A percentile compares a stretch with the other conserved stretches of the same genome.
Conservation (phyloP, 2,329 filamentous ascomycete species). For the Botrytis byssoidea region DNA sequence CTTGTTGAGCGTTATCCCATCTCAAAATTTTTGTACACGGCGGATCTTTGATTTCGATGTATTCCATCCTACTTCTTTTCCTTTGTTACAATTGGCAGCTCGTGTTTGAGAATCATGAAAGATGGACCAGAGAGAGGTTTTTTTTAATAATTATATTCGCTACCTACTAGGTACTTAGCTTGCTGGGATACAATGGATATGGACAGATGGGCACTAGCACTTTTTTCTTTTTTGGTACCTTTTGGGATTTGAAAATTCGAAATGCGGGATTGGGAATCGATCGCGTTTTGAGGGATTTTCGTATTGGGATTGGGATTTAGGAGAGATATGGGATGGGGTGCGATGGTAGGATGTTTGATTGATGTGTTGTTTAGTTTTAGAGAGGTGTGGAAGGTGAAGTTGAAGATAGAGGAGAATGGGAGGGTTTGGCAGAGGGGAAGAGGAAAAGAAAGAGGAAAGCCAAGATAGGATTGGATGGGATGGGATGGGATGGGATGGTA, state of each 20-base stretch:
- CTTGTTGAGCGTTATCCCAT: not conserved
- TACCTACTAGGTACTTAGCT: slow-evolving; percentile 6
- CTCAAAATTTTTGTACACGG: not conserved
- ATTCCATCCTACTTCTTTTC: not conserved
- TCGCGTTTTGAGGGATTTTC: not conserved
- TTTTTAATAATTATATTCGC: slow-evolving; percentile 21
- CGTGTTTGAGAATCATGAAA: not conserved
- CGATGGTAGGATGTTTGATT: not conserved
- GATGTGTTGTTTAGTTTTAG: not conserved
- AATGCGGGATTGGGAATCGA: not conserved
- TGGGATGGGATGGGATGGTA: not conserved
- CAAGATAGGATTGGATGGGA: not conserved
- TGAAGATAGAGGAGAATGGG: not conserved
- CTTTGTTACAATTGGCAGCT: not conserved
- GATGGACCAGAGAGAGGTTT: not conserved
- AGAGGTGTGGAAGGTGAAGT: not conserved
- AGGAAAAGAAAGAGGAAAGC: not conserved
- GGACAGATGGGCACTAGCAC: slow-evolving; percentile 8
- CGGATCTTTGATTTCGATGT: not conserved
- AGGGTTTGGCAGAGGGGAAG: not conserved
- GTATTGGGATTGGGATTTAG: not conserved
- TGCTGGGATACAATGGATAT: slow-evolving; percentile 8
- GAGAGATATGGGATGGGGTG: not conserved
- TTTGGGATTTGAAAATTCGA: slow-evolving; percentile 10
- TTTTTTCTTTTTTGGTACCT: slow-evolving; percentile 1